Base-by-base conservation (phyloP, 352 stramenopile species). In the Phytophthora litchii region DNA sequence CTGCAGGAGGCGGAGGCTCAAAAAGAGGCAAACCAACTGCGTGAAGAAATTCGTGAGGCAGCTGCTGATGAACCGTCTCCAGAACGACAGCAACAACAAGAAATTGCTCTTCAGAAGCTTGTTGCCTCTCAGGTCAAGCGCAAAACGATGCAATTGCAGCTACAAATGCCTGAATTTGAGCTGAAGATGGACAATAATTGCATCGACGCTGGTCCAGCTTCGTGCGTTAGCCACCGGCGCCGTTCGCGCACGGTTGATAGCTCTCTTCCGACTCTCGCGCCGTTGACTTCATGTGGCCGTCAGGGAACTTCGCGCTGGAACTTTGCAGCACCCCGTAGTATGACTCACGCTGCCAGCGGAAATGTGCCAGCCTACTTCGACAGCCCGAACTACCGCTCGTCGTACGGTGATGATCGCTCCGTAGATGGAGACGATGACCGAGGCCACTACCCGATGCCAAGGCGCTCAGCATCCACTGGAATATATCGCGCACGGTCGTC, bases 51-150 rank as follows among this genome's bases (percentile, higher is more conserved):
- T 48, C 77, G 74, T 16, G 75, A 75, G 21, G 70, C 70, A n/a
- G 75, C 76, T 45, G 56, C 71, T 43, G 67, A 83, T 29, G 72
- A 91, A 25, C 80, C 88, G 17, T 81, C 89, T 23, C 73, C 74
- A 40, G 80, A 89, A 46, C 75, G 92, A 49, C 78, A 87, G 25
- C 73, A 80, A 20, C 76, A 91, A 21, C 81, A 91, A 63, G 77
- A 92, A 57, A 65, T 78, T 34, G 80, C 86, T 21, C 74, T 96
- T 35, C 75, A 89, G 36, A 80, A 80, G 37, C 73, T 92, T 25
- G 70, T 93, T 25, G 60, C 69, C 13, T 78, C 81, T 9, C 78
- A 91, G 64, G 80, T 89, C 64, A 76, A 78, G 32, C 66, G 76
- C 29, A 85, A 84, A 47, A 83, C 71, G 17, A 76, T 83, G 69